phyloP scores from a whole-genome alignment of 768 basidiomycete genomes.

The Leucocoprinus leucothites region DNA sequence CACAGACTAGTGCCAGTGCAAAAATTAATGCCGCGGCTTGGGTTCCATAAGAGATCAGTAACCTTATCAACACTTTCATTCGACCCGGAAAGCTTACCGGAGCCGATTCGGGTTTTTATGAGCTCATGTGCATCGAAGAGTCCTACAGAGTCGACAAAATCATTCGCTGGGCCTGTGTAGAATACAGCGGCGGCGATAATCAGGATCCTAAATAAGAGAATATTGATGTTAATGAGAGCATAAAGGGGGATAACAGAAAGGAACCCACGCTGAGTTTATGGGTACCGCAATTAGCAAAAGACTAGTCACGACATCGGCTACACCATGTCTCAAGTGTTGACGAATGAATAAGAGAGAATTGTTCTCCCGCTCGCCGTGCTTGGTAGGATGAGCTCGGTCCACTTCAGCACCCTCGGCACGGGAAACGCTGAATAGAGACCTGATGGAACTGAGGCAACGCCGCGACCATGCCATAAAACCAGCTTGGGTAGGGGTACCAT shows the following conservation, averaged over 20 bases:
- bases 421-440: constrained; percentile 22
- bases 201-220: constrained; percentile 49
- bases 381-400: constrained; percentile 28
- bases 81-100: constrained; percentile 33
- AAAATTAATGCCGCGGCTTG: constrained; percentile 68
- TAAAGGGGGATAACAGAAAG: not conserved
- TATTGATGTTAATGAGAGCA: not conserved
- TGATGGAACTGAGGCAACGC: constrained; percentile 18
- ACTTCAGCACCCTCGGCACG: constrained; percentile 29
- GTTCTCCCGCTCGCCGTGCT: constrained; percentile 47
- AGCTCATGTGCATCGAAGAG: constrained; percentile 73
- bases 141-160: constrained; percentile 44
- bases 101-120: constrained; percentile 53
- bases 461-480: constrained; percentile 15
- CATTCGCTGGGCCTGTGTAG: constrained; percentile 35
- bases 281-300: constrained; percentile 69
- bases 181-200: constrained; percentile 74
- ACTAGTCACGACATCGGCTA: constrained; percentile 55
- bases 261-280: constrained; percentile 65
- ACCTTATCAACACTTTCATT: not conserved
- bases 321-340: constrained; percentile 53
- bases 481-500: not conserved
- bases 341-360: constrained; percentile 42
- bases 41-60: not conserved
- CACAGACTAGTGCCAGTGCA: constrained; percentile 69